A percentile compares a stretch with the other conserved stretches of the same genome.
Conservation (phyloP, 805 yeast species). For the Yarrowia deformans region DNA sequence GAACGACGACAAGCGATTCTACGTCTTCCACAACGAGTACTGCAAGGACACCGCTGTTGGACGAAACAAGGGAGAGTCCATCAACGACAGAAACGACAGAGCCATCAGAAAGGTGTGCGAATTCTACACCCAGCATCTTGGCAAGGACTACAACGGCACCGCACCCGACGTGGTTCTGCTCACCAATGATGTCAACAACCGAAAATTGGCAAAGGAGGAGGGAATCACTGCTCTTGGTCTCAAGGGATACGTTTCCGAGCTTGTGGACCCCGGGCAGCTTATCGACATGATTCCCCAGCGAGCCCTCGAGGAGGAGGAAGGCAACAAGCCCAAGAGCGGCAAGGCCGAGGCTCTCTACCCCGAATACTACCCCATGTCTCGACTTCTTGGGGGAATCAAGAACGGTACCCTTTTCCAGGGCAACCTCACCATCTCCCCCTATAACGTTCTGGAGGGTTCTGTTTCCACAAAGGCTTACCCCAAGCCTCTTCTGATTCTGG, state of each 20-base stretch:
- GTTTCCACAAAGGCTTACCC: constrained; percentile 74
- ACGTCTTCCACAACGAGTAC: constrained; percentile 94
- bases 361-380: constrained; percentile 78
- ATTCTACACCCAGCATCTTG: constrained; percentile 77
- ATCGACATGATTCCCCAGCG: constrained; percentile 74
- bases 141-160: constrained; percentile 45
- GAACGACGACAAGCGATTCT: constrained; percentile 76
- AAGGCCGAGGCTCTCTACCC: constrained; percentile 66
- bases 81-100: constrained; percentile 90
- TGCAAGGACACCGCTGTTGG: constrained; percentile 70
- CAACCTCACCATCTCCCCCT: constrained; percentile 75
- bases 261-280: constrained; percentile 76
- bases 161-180: constrained; percentile 53
- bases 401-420: constrained; percentile 91
- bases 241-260: constrained; percentile 69
- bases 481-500: constrained; percentile 81
- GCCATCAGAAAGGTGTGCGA: constrained; percentile 78
- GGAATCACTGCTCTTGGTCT: constrained; percentile 64
- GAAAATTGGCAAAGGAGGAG: constrained; percentile 62
- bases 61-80: constrained; percentile 70
- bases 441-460: constrained; percentile 87
- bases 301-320: constrained; percentile 42
- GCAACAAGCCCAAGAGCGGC: constrained; percentile 45
- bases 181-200: constrained; percentile 79
- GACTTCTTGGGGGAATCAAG: constrained; percentile 89